Conservation (phyloP, 2,329 filamentous ascomycete species). For the Ceratocystis smalleyi region DNA sequence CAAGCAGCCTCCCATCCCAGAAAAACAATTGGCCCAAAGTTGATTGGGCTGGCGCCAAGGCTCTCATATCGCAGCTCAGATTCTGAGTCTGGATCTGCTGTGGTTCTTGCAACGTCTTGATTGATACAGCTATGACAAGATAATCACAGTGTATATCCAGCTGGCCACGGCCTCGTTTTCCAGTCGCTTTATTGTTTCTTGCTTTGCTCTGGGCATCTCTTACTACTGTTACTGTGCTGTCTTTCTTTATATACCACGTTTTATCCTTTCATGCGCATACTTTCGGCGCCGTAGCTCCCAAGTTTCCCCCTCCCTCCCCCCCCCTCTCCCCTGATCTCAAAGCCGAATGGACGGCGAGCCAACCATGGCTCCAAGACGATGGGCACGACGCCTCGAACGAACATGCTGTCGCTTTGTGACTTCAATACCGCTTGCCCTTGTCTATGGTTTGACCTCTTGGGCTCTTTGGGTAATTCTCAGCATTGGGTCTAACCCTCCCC, state of each 20-base stretch:
- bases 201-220: no score
- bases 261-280: neutral
- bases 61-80: neutral
- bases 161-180: neutral
- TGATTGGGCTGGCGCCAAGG: neutral
- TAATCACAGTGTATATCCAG: neutral
- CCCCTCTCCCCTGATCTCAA: constrained; percentile 21
- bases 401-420: constrained; percentile 64
- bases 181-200: constrained; percentile 4
- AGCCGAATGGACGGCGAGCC: constrained; percentile 21
- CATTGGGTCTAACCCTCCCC: constrained; percentile 45
- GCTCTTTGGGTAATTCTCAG: constrained; percentile 72
- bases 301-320: constrained; percentile 20
- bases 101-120: neutral
- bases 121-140: neutral
- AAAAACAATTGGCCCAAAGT: neutral
- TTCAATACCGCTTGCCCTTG: constrained; percentile 77
- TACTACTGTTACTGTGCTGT: neutral
- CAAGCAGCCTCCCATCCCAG: neutral
- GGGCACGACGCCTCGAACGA: constrained; percentile 59
- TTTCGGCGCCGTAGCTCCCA: neutral
- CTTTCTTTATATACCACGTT: neutral
- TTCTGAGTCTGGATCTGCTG: neutral
- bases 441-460: constrained; percentile 86
- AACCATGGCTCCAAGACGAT: constrained; percentile 39